Evolutionary conservation across 148 eudicot genomes (phyloP).

Genomic region (Chenopodium quinoa): DNA sequence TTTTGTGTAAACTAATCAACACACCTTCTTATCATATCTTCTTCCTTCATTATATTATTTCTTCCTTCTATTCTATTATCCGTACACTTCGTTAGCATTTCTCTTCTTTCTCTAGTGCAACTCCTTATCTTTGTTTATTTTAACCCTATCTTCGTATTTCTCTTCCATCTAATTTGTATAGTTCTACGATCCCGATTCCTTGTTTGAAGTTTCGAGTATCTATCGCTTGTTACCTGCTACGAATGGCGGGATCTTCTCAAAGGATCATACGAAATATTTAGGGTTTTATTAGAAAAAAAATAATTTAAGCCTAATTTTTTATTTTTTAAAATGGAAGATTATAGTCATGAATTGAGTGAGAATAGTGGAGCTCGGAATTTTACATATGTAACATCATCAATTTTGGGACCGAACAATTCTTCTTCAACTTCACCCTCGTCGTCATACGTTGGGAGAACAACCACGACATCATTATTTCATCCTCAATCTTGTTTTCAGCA

Average conservation of each 20-base stretch:
- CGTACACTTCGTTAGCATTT: not conserved
- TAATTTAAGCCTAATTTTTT: too few relatives aligned
- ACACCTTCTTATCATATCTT: slow-evolving; percentile 6
- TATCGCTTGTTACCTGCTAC: not conserved
- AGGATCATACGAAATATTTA: not conserved
- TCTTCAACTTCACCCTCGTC: slow-evolving; percentile 26
- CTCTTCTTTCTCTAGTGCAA: not conserved
- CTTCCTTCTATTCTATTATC: slow-evolving; percentile 3
- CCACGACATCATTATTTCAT: slow-evolving; percentile 12
- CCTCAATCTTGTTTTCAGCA: slow-evolving; percentile 23
- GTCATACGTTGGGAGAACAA: slow-evolving; percentile 24
- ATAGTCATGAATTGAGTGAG: slow-evolving; percentile 27
- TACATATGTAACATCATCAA: slow-evolving; percentile 35
- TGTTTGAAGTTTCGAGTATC: not conserved
- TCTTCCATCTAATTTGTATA: not conserved
- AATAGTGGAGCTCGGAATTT: slow-evolving; percentile 25
- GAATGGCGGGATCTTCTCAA: not conserved
- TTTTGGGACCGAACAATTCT: slow-evolving; percentile 26
- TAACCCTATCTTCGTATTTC: not conserved
- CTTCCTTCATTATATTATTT: slow-evolving; percentile 6
- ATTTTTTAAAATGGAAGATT: slow-evolving; percentile 23
- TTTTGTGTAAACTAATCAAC: not conserved
- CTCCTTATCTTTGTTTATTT: not conserved
- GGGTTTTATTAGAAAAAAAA: not conserved
- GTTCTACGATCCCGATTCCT: not conserved